These are phyloP conservation scores for Erigeron philadelphicus DNA, from an alignment of 140 eudicot species.

Conservation along the genomic window DNA sequence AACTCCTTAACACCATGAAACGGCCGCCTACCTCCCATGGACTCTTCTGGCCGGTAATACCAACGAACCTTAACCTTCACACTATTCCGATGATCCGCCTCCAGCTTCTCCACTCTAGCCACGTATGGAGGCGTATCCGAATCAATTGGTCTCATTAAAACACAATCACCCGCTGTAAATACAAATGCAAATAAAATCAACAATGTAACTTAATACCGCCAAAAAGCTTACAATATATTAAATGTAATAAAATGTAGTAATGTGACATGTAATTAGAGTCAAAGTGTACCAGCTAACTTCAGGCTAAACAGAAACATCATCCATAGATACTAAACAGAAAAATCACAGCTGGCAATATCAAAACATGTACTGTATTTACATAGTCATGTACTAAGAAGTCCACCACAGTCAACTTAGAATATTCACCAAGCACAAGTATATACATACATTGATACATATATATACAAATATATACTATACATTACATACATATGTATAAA, in stretches of 20 bases:
- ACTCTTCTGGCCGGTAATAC: slow-evolving; percentile 82
- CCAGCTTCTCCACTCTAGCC: slow-evolving; percentile 67
- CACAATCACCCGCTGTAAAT: slow-evolving; percentile 69
- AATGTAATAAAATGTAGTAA: too few species aligned
- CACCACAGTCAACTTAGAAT: too few species aligned
- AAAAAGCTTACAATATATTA: too few species aligned
- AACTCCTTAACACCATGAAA: slow-evolving; percentile 80
- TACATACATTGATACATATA: background rate
- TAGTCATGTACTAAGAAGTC: too few species aligned
- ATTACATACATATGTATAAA: background rate
- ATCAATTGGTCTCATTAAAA: slow-evolving; percentile 64
- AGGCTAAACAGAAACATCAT: background rate
- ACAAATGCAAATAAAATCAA: background rate
- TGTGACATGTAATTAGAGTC: too few species aligned
- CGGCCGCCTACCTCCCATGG: slow-evolving; percentile 68
- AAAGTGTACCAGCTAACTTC: too few species aligned
- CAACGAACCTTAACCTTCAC: slow-evolving; percentile 68
- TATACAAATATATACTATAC: background rate
- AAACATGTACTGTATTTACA: background rate
- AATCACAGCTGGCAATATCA: background rate
- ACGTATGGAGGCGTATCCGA: slow-evolving; percentile 63
- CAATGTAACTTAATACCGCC: background rate
- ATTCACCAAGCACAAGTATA: background rate
- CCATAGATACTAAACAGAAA: background rate
- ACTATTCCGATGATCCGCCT: slow-evolving; percentile 73